These are phyloP conservation scores for Echria macrotheca DNA, from an alignment of 495 filamentous ascomycete species.

Conservation along the genomic window DNA sequence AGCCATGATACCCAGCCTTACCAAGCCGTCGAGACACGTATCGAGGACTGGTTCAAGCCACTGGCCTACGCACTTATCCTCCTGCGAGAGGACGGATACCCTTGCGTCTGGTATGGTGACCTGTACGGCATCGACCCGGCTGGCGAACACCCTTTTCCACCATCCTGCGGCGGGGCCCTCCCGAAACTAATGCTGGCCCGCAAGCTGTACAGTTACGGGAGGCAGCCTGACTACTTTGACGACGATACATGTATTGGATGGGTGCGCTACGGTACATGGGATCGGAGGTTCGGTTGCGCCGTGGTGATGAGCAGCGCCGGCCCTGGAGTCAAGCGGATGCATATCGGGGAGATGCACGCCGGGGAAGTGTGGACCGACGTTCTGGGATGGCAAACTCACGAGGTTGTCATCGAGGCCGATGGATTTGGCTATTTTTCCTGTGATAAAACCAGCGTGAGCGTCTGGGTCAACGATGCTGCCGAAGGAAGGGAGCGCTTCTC, in stretches of 20 bases:
- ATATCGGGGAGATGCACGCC: constrained; percentile 51
- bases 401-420: constrained; percentile 48
- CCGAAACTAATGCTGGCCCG: constrained; percentile 58
- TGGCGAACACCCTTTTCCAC: constrained; percentile 44
- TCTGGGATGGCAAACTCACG: constrained; percentile 38
- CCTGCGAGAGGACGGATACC: constrained; percentile 58
- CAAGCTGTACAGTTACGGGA: constrained; percentile 64
- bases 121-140: constrained; percentile 66
- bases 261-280: constrained; percentile 55
- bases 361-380: constrained; percentile 59
- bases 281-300: constrained; percentile 48
- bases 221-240: constrained; percentile 65
- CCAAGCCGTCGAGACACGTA: constrained; percentile 52
- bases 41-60: constrained; percentile 53
- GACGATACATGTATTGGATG: constrained; percentile 63
- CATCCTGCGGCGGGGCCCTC: constrained; percentile 55
- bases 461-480: constrained; percentile 56
- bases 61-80: constrained; percentile 61
- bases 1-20: constrained; percentile 58
- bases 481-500: constrained; percentile 46
- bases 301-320: constrained; percentile 55
- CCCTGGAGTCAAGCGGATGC: constrained; percentile 51
- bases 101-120: constrained; percentile 72
- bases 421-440: constrained; percentile 55
- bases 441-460: constrained; percentile 47